Conservation (phyloP, 441 rosid species). For the Sinapis alba region DNA sequence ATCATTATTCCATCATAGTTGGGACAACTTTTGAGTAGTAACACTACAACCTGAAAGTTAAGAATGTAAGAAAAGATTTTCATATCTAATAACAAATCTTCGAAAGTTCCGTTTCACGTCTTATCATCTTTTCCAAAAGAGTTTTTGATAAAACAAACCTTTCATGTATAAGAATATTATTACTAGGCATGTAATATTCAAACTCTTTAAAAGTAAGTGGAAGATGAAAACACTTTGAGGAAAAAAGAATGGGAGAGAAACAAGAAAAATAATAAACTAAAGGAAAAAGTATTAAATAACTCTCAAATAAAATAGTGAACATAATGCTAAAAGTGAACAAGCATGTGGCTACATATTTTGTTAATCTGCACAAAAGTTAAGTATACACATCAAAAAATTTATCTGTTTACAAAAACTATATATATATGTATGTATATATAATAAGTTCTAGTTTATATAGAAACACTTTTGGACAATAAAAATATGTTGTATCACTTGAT, state of each 20-base stretch:
- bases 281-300: conserved; percentile 21
- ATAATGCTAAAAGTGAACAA: conserved; percentile 22
- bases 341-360: conserved; percentile 32
- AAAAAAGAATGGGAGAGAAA: conserved; percentile 13
- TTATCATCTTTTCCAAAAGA: conserved; percentile 33
- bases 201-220: conserved; percentile 22
- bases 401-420: neutral
- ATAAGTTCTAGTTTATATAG: neutral
- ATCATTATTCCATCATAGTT: conserved; percentile 12
- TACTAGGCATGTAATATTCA: conserved; percentile 12
- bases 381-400: neutral
- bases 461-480: neutral
- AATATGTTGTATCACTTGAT: too few species aligned
- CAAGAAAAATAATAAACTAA: neutral
- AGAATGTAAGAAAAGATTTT: conserved; percentile 23
- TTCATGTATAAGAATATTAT: conserved; percentile 21
- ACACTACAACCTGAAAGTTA: conserved; percentile 26
- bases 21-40: conserved; percentile 7
- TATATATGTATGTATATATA: neutral
- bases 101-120: conserved; percentile 32
- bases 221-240: conserved; percentile 30
- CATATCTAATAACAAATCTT: conserved; percentile 22
- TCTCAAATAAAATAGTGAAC: conserved; percentile 31
- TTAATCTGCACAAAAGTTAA: conserved; percentile 21
- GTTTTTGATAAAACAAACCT: neutral